Conservation (phyloP, 2,329 filamentous ascomycete species). For the Colletotrichum zoysiae region DNA sequence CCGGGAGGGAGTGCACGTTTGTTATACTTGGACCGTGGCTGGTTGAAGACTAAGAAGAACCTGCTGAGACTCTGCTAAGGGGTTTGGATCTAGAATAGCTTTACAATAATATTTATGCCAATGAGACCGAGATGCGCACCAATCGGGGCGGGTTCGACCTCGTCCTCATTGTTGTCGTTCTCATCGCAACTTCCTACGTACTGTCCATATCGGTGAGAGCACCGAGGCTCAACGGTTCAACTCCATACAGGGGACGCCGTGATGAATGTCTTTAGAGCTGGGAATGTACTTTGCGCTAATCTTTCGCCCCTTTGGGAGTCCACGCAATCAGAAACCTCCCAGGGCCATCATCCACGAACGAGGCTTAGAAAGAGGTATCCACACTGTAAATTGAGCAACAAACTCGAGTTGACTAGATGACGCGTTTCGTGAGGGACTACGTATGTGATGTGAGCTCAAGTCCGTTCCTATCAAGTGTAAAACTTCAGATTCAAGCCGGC, state of each 20-base stretch:
- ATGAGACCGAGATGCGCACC: conserved; percentile 1
- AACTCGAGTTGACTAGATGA: conserved; percentile 1
- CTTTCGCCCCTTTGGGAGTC: conserved; percentile 2
- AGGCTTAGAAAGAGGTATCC: conserved; percentile 19
- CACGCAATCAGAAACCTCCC: conserved; percentile 24
- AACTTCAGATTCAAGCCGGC: conserved; percentile 2
- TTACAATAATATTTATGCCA: background rate
- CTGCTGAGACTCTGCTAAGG: conserved; percentile 6
- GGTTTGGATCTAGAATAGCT: conserved; percentile 2
- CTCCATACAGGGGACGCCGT: conserved; percentile 8
- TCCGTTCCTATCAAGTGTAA: conserved; percentile 23
- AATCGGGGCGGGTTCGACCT: conserved; percentile 2
- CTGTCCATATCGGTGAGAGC: background rate
- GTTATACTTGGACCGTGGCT: conserved; percentile 23
- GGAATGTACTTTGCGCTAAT: background rate
- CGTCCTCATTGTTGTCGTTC: background rate
- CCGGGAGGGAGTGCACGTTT: conserved; percentile 26
- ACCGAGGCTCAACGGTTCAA: background rate
- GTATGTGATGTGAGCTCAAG: background rate
- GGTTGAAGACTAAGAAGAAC: conserved; percentile 3
- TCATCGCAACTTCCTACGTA: background rate
- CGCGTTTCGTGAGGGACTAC: conserved; percentile 19
- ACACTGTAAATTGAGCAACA: conserved; percentile 11
- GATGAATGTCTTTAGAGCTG: background rate
- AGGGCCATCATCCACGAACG: conserved; percentile 24